phyloP scores from a whole-genome alignment of 2,329 filamentous ascomycete species.

The Microsporum canis region DNA sequence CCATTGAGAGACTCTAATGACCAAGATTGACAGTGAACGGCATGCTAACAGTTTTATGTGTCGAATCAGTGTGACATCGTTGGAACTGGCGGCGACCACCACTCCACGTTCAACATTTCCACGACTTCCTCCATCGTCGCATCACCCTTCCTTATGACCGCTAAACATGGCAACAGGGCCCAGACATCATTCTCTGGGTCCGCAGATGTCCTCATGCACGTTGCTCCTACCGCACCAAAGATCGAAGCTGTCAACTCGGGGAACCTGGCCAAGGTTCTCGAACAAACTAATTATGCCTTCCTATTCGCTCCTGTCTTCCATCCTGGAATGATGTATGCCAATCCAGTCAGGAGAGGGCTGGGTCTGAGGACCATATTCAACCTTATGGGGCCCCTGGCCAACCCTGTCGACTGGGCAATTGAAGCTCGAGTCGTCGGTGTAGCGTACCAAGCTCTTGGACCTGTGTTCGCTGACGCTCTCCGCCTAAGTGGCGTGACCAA shows the following conservation, averaged over 20 bases:
- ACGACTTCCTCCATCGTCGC: slow-evolving; percentile 90
- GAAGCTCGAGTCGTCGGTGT: slow-evolving; percentile 93
- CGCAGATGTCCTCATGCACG: slow-evolving; percentile 74
- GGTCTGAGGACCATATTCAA: slow-evolving; percentile 98
- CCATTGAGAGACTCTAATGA: slow-evolving; percentile 9
- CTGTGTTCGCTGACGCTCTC: slow-evolving; percentile 78
- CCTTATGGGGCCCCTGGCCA: slow-evolving; percentile 80
- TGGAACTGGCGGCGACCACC: slow-evolving; percentile 87
- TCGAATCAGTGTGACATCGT: slow-evolving; percentile 69
- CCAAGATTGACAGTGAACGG: not conserved
- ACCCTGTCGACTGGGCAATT: slow-evolving; percentile 72
- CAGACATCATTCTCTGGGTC: slow-evolving; percentile 93
- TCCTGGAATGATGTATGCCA: slow-evolving; percentile 83
- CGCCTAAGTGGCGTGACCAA: slow-evolving; percentile 65
- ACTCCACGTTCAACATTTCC: slow-evolving; percentile 97
- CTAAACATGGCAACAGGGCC: slow-evolving; percentile 92
- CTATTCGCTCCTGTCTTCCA: slow-evolving; percentile 95
- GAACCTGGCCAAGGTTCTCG: slow-evolving; percentile 63
- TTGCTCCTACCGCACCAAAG: slow-evolving; percentile 59
- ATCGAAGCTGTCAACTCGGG: slow-evolving; percentile 61
- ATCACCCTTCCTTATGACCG: slow-evolving; percentile 70
- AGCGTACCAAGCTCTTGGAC: slow-evolving; percentile 73
- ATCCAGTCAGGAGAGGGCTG: slow-evolving; percentile 72
- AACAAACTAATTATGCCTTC: slow-evolving; percentile 80
- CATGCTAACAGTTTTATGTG: slow-evolving; percentile 4